Percentiles rank a stretch among this genome's conserved stretches.
Evolutionary conservation across 768 basidiomycete genomes (phyloP).

Genomic region (Exidia glandulosa): DNA sequence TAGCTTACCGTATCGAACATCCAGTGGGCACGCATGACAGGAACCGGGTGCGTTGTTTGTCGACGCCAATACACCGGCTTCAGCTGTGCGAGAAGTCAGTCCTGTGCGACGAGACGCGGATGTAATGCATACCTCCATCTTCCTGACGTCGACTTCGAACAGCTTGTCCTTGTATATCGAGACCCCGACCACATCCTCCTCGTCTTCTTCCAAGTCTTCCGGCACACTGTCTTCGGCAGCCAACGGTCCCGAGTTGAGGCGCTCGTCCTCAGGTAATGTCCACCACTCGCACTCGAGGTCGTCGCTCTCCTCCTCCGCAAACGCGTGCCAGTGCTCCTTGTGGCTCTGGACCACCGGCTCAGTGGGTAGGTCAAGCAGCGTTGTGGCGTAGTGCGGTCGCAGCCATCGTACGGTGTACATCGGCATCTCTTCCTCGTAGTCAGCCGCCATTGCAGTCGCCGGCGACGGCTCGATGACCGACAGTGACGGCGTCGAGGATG

Average conservation of each 20-base stretch:
- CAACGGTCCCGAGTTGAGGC: not conserved
- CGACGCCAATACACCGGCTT: slow-evolving; percentile 31
- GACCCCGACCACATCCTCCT: slow-evolving; percentile 13
- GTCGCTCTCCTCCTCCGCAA: slow-evolving; percentile 13
- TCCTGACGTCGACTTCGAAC: slow-evolving; percentile 18
- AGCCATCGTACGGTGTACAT: slow-evolving; percentile 7
- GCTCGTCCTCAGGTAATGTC: slow-evolving; percentile 8
- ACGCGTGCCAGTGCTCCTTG: slow-evolving; percentile 10
- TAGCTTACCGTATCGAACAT: slow-evolving; percentile 22
- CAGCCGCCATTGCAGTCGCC: too few relatives aligned
- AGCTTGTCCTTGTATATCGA: slow-evolving; percentile 14
- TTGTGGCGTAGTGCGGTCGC: slow-evolving; percentile 6
- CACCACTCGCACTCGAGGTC: slow-evolving; percentile 16
- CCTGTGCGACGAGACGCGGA: not conserved
- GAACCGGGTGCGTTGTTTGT: slow-evolving; percentile 23
- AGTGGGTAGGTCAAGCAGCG: slow-evolving; percentile 10
- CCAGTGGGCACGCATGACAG: slow-evolving; percentile 27
- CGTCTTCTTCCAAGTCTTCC: slow-evolving; percentile 6
- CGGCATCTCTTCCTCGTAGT: not conserved
- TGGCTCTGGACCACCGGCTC: slow-evolving; percentile 7
- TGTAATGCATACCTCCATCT: slow-evolving; percentile 12
- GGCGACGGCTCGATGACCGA: too few relatives aligned
- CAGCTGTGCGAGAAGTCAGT: slow-evolving; percentile 10
- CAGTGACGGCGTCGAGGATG: too few relatives aligned
- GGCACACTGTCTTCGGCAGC: not conserved